A percentile compares a stretch with the other conserved stretches of the same genome.
Evolutionary conservation across 2,329 filamentous ascomycete genomes (phyloP).

Genomic region (Uncinocarpus reesii): DNA sequence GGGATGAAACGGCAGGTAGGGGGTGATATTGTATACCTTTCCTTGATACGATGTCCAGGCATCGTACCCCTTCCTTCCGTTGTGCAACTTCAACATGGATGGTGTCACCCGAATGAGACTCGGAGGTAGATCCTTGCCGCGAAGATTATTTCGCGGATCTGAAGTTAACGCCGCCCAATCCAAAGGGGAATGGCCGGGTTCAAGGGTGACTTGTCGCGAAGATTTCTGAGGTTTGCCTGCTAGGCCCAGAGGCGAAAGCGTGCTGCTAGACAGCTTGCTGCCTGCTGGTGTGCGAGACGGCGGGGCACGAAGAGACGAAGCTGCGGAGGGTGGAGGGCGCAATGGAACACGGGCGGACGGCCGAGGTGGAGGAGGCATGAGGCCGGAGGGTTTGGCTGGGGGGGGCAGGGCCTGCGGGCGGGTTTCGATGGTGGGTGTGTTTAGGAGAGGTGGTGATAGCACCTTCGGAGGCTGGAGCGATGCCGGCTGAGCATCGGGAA

Average conservation of each 20-base stretch:
- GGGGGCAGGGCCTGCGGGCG: not conserved
- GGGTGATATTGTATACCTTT: constrained; percentile 86
- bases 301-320: constrained; percentile 30
- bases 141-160: constrained; percentile 54
- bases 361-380: constrained; percentile 21
- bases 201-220: constrained; percentile 56
- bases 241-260: constrained; percentile 36
- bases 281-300: constrained; percentile 34
- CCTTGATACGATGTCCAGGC: constrained; percentile 87
- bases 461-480: constrained; percentile 16
- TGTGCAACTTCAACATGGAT: constrained; percentile 64
- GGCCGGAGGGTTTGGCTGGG: not conserved
- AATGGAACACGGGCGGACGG: constrained; percentile 22
- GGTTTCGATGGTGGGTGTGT: constrained; percentile 2
- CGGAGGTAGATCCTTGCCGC: constrained; percentile 43
- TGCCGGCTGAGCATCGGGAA: constrained; percentile 9
- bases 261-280: constrained; percentile 33
- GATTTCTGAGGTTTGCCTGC: constrained; percentile 39
- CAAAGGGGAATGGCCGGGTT: constrained; percentile 85
- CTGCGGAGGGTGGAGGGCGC: constrained; percentile 27
- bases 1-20: constrained; percentile 83
- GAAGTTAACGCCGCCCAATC: constrained; percentile 81
- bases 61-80: constrained; percentile 71
- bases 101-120: constrained; percentile 67
- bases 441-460: not conserved